Base-by-base conservation (phyloP, 768 basidiomycete genomes). In the Trametes meyenii region DNA sequence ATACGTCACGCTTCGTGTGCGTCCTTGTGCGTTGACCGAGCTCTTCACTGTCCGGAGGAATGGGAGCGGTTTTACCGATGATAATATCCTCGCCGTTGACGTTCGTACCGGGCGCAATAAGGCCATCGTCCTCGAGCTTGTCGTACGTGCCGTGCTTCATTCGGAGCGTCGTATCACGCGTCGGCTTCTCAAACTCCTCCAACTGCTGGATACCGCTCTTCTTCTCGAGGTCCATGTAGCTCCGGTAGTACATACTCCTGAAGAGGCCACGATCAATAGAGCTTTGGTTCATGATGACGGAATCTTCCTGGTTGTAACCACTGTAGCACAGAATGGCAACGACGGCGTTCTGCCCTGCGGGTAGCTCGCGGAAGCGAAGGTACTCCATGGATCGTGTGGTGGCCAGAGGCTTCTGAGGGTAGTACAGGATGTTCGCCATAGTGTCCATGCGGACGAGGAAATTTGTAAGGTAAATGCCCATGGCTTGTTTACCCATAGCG, bases 291-390 rank as follows among this genome's bases (percentile, higher is more conserved):
- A 99, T 98, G 78, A 99, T 98, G 77, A 99, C 97, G 64, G 97
- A 99, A 83, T 99, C 97, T 85, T 98, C 97, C 77, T 99, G 97
- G 74, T 99, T 99, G 78, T 99, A 99, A 50, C 96, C 96, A 68
- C 95, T 98, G 77, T 99, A 99, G 72, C 96, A 98, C 57, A 98
- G 80, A 70, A 99, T 98, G 13, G 96, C 96, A 60, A 99, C 96
- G 64, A 98, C 93, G 50, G 96, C 96, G 71, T 99, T 99, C 77
- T 98, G 96, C n/a, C 95, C 96, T 17, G 96, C 96, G 54, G 96
- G 96, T 26, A 99, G 85, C 72, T 99, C 97, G 67, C 96, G 87
- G 87, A 99, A 99, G 73, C 95, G 94, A 62, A 99, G 85, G 70
- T 98, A 98, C 75, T 98, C 94, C 97, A 99, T 98, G 8, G 96